These are phyloP conservation scores for Gonium pectorale DNA, from an alignment of 139 green algal species.

Conservation along the genomic window DNA sequence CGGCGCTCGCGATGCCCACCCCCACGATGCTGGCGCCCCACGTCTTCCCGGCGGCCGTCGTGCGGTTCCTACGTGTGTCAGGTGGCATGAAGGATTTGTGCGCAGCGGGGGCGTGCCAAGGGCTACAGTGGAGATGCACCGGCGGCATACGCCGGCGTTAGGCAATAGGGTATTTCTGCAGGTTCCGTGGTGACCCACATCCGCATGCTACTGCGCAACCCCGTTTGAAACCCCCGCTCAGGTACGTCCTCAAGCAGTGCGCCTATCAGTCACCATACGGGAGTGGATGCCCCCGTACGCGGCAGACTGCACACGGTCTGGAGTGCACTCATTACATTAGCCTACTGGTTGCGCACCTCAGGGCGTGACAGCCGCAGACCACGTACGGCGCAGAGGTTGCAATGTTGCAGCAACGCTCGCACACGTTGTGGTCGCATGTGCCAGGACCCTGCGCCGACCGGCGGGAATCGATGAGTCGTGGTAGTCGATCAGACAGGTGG, in stretches of 20 bases:
- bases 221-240: neutral
- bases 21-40: conserved; percentile 70
- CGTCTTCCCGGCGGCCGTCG: conserved; percentile 58
- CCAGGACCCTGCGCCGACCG: conserved; percentile 51
- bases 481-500: too few species aligned
- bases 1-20: conserved; percentile 59
- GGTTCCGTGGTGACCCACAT: too few species aligned
- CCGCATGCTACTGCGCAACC: too few species aligned
- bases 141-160: too few species aligned
- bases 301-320: too few species aligned
- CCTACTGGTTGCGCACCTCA: too few species aligned
- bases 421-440: conserved; percentile 67
- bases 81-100: neutral
- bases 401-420: conserved; percentile 73
- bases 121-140: too few species aligned
- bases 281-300: neutral
- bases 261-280: neutral
- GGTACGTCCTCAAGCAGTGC: neutral
- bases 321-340: too few species aligned
- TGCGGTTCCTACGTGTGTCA: conserved; percentile 48
- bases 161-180: too few species aligned
- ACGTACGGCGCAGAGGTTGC: conserved; percentile 76
- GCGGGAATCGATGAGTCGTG: too few species aligned
- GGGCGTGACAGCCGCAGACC: conserved; percentile 63
- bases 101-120: too few species aligned